A percentile compares a stretch with the other conserved stretches of the same genome.
These are phyloP conservation scores for Beauveria pseudobassiana DNA, from an alignment of 2,329 filamentous ascomycete species.

Conservation along the genomic window DNA sequence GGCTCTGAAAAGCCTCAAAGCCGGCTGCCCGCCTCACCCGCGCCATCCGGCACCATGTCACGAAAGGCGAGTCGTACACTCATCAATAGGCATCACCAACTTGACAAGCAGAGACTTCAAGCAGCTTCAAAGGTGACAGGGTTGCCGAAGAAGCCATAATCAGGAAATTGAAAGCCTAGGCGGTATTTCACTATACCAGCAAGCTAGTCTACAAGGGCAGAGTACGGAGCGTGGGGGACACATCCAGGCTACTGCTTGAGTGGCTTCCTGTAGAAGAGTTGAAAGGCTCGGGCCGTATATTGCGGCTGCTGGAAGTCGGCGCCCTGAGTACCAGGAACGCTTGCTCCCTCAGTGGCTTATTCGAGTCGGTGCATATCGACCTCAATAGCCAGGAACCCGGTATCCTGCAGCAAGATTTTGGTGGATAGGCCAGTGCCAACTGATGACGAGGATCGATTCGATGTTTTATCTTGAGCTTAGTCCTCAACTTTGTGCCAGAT, in stretches of 20 bases:
- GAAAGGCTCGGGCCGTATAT: slow-evolving; percentile 18
- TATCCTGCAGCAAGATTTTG: slow-evolving; percentile 88
- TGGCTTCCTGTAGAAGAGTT: slow-evolving; percentile 42
- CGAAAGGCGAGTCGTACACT: slow-evolving; percentile 56
- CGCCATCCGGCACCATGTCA: slow-evolving; percentile 49
- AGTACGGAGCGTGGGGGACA: slow-evolving; percentile 60
- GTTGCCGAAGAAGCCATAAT: slow-evolving; percentile 36
- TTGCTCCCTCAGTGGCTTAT: slow-evolving; percentile 63
- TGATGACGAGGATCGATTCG: slow-evolving; percentile 58
- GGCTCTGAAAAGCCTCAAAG: slow-evolving; percentile 34
- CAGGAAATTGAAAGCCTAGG: slow-evolving; percentile 51
- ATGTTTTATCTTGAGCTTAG: slow-evolving; percentile 88
- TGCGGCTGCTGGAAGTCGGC: slow-evolving; percentile 80
- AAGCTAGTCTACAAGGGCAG: slow-evolving; percentile 62
- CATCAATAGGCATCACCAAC: slow-evolving; percentile 58
- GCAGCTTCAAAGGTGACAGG: slow-evolving; percentile 45
- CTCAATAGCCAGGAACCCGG: slow-evolving; percentile 76
- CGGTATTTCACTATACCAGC: slow-evolving; percentile 56
- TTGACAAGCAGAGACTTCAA: slow-evolving; percentile 54
- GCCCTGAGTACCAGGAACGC: slow-evolving; percentile 78
- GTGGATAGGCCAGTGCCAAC: slow-evolving; percentile 75
- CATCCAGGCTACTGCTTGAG: slow-evolving; percentile 54
- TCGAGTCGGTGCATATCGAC: slow-evolving; percentile 79
- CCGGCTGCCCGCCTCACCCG: slow-evolving; percentile 51
- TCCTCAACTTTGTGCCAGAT: slow-evolving; percentile 89